These are phyloP conservation scores for Phlebiopsis flavidoalba DNA, from an alignment of 768 basidiomycete genomes.

Conservation along the genomic window DNA sequence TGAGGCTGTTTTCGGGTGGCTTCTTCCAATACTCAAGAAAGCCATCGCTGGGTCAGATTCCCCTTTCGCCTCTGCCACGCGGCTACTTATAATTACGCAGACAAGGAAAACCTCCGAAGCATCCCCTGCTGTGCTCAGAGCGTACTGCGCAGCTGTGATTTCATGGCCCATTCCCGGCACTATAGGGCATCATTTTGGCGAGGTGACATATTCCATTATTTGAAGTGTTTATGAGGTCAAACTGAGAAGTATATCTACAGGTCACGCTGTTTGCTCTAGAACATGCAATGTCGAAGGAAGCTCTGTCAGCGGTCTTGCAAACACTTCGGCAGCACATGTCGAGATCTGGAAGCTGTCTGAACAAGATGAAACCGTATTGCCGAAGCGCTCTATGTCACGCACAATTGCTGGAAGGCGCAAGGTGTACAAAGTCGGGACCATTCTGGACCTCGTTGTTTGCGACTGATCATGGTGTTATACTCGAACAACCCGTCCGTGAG, in stretches of 20 bases:
- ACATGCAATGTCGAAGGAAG: slow-evolving; percentile 43
- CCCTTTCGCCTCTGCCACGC: neutral
- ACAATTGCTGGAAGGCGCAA: slow-evolving; percentile 57
- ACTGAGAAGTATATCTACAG: slow-evolving; percentile 12
- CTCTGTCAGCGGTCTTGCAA: slow-evolving; percentile 60
- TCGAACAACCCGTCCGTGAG: slow-evolving; percentile 51
- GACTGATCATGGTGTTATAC: slow-evolving; percentile 56
- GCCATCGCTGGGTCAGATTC: slow-evolving; percentile 42
- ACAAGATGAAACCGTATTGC: slow-evolving; percentile 51
- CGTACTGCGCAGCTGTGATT: slow-evolving; percentile 54
- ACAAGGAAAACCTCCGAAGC: neutral
- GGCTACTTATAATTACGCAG: neutral
- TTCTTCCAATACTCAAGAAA: slow-evolving; percentile 63
- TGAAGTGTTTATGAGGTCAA: neutral
- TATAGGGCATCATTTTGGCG: slow-evolving; percentile 66
- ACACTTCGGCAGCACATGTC: slow-evolving; percentile 65
- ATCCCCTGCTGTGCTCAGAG: slow-evolving; percentile 18
- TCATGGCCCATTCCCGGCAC: slow-evolving; percentile 58
- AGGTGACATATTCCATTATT: slow-evolving; percentile 40
- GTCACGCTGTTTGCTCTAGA: slow-evolving; percentile 41
- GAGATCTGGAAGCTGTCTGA: slow-evolving; percentile 79
- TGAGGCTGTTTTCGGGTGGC: slow-evolving; percentile 68
- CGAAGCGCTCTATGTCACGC: slow-evolving; percentile 53
- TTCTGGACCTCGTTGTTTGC: slow-evolving; percentile 61
- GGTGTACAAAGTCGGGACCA: slow-evolving; percentile 60